A percentile compares a stretch with the other conserved stretches of the same genome.
Evolutionary conservation across 164 flowering plant genomes (phyloP).

Genomic region (Kalanchoe fedtschenkoi): DNA sequence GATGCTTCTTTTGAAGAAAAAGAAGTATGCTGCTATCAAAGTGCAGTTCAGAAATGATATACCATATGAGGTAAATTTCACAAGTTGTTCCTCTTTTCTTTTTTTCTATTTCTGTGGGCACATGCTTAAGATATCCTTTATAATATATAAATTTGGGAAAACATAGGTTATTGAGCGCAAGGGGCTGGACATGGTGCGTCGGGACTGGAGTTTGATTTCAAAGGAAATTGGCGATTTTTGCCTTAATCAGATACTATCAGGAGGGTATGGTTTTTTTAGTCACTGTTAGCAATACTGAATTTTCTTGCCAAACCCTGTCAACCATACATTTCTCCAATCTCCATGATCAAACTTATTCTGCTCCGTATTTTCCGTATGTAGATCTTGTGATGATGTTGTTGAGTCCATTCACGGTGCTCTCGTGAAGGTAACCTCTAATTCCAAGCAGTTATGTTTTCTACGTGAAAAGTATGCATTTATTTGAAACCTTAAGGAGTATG

Average conservation of each 20-base stretch:
- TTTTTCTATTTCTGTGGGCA: neutral
- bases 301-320: neutral
- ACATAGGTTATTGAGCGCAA: constrained; percentile 84
- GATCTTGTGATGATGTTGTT: constrained; percentile 95
- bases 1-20: constrained; percentile 96
- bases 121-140: constrained; percentile 9
- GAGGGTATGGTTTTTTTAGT: constrained; percentile 44
- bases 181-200: constrained; percentile 97
- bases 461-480: neutral
- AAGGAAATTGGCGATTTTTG: constrained; percentile 94
- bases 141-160: neutral
- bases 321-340: neutral
- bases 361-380: constrained; percentile 12
- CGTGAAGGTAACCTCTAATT: constrained; percentile 44
- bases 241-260: constrained; percentile 79
- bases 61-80: constrained; percentile 52
- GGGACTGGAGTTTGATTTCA: constrained; percentile 95
- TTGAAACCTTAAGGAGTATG: neutral
- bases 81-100: neutral
- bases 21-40: constrained; percentile 97
- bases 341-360: constrained; percentile 9
- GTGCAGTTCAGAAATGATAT: constrained; percentile 68
- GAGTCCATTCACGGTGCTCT: constrained; percentile 80
- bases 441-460: neutral
- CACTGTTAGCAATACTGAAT: too few species aligned